Evolutionary conservation across 2,329 filamentous ascomycete species (phyloP).

Genomic region (Colletotrichum cordylinicola): DNA sequence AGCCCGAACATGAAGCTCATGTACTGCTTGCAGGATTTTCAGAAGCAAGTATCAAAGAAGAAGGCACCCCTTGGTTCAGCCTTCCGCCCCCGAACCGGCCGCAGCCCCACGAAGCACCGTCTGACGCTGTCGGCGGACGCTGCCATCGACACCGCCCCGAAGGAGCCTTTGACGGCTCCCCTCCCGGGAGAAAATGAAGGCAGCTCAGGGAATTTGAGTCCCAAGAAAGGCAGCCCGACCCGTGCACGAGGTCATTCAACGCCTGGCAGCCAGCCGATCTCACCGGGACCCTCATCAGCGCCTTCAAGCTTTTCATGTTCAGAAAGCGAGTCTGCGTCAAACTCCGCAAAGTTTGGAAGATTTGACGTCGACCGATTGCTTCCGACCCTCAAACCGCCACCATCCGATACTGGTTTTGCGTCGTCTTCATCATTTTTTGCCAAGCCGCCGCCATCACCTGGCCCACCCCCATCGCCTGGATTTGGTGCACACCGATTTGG

Average conservation of each 20-base stretch:
- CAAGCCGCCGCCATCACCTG: slow-evolving; percentile 51
- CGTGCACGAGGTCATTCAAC: slow-evolving; percentile 61
- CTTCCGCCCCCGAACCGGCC: slow-evolving; percentile 53
- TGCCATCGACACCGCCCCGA: slow-evolving; percentile 55
- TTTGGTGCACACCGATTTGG: slow-evolving; percentile 46
- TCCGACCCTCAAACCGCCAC: slow-evolving; percentile 41
- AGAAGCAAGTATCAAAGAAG: slow-evolving; percentile 65
- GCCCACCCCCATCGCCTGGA: slow-evolving; percentile 50
- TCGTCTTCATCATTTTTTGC: slow-evolving; percentile 31
- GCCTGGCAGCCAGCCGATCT: slow-evolving; percentile 54
- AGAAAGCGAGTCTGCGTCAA: slow-evolving; percentile 49
- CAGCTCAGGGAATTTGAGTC: slow-evolving; percentile 44
- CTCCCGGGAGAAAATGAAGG: slow-evolving; percentile 59
- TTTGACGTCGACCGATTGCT: slow-evolving; percentile 43
- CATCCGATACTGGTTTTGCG: slow-evolving; percentile 31
- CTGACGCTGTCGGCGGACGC: slow-evolving; percentile 63
- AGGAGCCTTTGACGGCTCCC: slow-evolving; percentile 63
- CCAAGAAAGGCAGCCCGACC: slow-evolving; percentile 45
- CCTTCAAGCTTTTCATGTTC: slow-evolving; percentile 68
- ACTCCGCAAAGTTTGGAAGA: slow-evolving; percentile 42
- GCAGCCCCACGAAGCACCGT: slow-evolving; percentile 66
- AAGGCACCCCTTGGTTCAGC: slow-evolving; percentile 50
- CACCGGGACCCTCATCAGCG: slow-evolving; percentile 70
- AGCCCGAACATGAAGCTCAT: slow-evolving; percentile 92
- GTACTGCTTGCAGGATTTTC: slow-evolving; percentile 86